These are phyloP conservation scores for Rhipidocladum racemiflorum DNA, from an alignment of 176 grass and related monocot species.

Conservation along the genomic window DNA sequence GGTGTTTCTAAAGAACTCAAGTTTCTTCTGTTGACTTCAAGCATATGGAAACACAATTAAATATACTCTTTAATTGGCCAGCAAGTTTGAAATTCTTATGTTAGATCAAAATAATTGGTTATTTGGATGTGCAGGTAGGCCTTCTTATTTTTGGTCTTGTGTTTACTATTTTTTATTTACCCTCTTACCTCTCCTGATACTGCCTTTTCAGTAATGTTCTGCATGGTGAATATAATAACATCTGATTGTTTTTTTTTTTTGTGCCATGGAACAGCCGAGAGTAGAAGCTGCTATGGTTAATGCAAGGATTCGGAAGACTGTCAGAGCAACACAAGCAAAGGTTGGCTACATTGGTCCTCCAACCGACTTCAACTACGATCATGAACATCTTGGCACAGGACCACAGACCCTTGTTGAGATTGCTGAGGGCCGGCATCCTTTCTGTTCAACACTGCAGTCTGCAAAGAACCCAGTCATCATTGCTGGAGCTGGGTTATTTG, in stretches of 20 bases:
- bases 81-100: background rate
- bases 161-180: background rate
- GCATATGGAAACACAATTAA: background rate
- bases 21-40: background rate
- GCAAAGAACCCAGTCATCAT: conserved; percentile 95
- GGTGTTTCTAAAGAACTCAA: conserved; percentile 13
- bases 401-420: conserved; percentile 78
- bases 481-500: conserved; percentile 77
- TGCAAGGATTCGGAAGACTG: conserved; percentile 87
- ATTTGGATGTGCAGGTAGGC: background rate
- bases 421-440: conserved; percentile 67
- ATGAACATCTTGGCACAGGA: conserved; percentile 75
- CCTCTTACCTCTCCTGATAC: background rate
- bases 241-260: background rate
- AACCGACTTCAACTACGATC: conserved; percentile 94
- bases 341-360: conserved; percentile 86
- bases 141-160: background rate
- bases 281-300: conserved; percentile 96
- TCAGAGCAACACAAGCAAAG: conserved; percentile 81
- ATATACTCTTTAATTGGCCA: background rate
- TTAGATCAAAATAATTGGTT: background rate
- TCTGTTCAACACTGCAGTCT: conserved; percentile 69
- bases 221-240: background rate
- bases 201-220: background rate
- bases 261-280: conserved; percentile 66